A percentile compares a stretch with the other conserved stretches of the same genome.
Evolutionary conservation across 352 stramenopile genomes (phyloP).

Genomic region (Phytophthora megakarya): DNA sequence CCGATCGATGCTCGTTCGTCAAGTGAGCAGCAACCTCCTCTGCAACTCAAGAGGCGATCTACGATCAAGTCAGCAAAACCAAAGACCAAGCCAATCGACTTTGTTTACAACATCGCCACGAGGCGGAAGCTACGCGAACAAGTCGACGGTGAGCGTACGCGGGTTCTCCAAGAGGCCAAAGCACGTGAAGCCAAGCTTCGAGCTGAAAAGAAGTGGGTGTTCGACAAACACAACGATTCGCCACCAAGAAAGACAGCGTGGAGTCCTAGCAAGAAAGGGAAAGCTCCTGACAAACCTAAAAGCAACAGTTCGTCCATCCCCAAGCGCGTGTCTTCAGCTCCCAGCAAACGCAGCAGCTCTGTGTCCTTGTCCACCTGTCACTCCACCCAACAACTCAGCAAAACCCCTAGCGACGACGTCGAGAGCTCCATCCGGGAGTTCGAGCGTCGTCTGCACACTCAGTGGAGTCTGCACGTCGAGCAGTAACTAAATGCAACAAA

Average conservation of each 20-base stretch:
- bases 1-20: neutral
- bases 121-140: conserved; percentile 58
- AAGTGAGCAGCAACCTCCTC: conserved; percentile 5
- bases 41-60: conserved; percentile 1
- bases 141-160: conserved; percentile 54
- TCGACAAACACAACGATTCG: conserved; percentile 23
- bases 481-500: conserved; percentile 1
- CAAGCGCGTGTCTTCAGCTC: neutral
- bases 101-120: conserved; percentile 71
- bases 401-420: conserved; percentile 24
- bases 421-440: conserved; percentile 46
- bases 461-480: conserved; percentile 10
- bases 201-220: conserved; percentile 53
- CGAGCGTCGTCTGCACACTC: conserved; percentile 38
- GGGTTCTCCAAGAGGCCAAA: conserved; percentile 33
- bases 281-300: neutral
- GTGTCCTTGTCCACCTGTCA: conserved; percentile 21
- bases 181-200: conserved; percentile 50
- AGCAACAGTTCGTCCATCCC: neutral
- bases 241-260: conserved; percentile 15
- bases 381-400: conserved; percentile 8
- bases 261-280: conserved; percentile 11
- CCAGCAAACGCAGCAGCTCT: conserved; percentile 4
- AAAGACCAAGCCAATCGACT: conserved; percentile 48
- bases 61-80: neutral